Evolutionary conservation across 768 basidiomycete species (phyloP).

Genomic region (Hericium erinaceus): DNA sequence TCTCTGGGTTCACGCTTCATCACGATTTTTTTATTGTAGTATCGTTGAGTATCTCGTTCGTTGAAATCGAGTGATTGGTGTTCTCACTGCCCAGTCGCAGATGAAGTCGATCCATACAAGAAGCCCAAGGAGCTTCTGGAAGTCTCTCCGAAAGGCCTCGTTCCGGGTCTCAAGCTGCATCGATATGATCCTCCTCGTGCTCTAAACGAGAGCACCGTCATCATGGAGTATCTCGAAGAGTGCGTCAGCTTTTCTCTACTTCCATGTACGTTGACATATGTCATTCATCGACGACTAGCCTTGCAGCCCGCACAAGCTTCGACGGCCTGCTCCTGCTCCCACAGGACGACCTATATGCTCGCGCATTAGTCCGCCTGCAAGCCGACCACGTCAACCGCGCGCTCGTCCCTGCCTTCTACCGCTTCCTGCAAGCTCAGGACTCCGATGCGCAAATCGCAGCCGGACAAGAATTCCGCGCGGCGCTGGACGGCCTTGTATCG

Average conservation of each 20-base stretch:
- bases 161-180: constrained; percentile 58
- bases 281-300: constrained; percentile 22
- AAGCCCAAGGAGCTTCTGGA: constrained; percentile 75
- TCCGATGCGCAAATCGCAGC: constrained; percentile 37
- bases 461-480: constrained; percentile 44
- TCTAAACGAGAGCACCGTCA: constrained; percentile 73
- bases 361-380: constrained; percentile 59
- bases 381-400: constrained; percentile 56
- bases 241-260: constrained; percentile 15
- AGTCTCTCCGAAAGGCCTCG: constrained; percentile 74
- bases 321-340: constrained; percentile 49
- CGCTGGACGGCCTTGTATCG: constrained; percentile 40
- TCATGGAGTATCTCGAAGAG: constrained; percentile 76
- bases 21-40: neutral
- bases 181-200: constrained; percentile 45
- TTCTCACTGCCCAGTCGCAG: constrained; percentile 24
- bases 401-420: constrained; percentile 65
- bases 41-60: neutral
- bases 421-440: constrained; percentile 65
- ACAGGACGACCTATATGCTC: constrained; percentile 50
- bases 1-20: neutral
- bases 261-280: constrained; percentile 13
- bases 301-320: constrained; percentile 37
- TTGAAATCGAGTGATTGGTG: too few species aligned
- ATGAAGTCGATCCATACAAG: constrained; percentile 77